Evolutionary conservation across 1,139 yeast species (phyloP).

Genomic region (Scheffersomyces cryptocercus): DNA sequence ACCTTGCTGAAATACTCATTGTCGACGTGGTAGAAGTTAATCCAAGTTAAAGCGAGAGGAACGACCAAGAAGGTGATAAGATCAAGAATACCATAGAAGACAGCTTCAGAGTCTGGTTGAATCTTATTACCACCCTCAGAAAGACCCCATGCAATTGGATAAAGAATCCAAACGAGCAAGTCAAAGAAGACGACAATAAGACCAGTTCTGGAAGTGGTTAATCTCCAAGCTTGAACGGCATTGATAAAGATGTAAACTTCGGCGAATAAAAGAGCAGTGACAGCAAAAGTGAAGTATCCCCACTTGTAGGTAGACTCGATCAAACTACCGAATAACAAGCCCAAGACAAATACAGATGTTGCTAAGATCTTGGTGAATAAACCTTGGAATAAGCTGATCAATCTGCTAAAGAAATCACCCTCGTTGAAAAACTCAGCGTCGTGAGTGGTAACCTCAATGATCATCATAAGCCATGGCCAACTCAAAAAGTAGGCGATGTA

Average conservation of each 20-base stretch:
- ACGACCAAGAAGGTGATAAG: slow-evolving; percentile 43
- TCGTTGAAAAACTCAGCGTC: slow-evolving; percentile 35
- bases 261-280: slow-evolving; percentile 39
- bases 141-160: slow-evolving; percentile 63
- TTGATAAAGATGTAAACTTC: slow-evolving; percentile 26
- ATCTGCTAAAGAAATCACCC: slow-evolving; percentile 22
- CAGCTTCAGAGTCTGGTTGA: slow-evolving; percentile 67
- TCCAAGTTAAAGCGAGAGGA: slow-evolving; percentile 40
- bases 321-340: slow-evolving; percentile 54
- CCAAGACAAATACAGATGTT: slow-evolving; percentile 52
- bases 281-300: slow-evolving; percentile 57
- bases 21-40: slow-evolving; percentile 28
- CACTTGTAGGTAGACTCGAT: slow-evolving; percentile 62
- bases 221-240: slow-evolving; percentile 13
- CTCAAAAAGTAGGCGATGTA: slow-evolving; percentile 69
- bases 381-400: slow-evolving; percentile 23
- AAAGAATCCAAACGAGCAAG: slow-evolving; percentile 45
- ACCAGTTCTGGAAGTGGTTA: slow-evolving; percentile 11
- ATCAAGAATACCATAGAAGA: slow-evolving; percentile 64
- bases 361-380: slow-evolving; percentile 38
- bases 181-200: slow-evolving; percentile 29
- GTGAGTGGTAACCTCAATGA: slow-evolving; percentile 48
- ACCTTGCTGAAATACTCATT: slow-evolving; percentile 31
- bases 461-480: slow-evolving; percentile 54
- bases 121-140: slow-evolving; percentile 69